Evolutionary conservation across 352 stramenopile species (phyloP).

Genomic region (Phytopythium vexans): DNA sequence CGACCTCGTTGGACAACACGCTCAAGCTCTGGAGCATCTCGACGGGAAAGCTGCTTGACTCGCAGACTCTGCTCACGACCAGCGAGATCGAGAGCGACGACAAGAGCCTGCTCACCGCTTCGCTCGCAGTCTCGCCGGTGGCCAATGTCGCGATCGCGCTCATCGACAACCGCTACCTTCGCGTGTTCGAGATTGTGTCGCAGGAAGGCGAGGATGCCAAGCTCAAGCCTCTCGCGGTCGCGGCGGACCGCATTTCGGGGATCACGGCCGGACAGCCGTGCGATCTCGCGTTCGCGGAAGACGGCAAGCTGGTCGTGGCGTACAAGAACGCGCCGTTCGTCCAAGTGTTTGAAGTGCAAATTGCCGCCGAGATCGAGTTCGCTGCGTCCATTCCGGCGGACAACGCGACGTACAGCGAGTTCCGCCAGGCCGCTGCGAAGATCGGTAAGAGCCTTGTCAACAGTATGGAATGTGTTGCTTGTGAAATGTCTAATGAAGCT

Average conservation of each 20-base stretch:
- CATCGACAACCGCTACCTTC: constrained; percentile 40
- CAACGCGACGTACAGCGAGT: constrained; percentile 27
- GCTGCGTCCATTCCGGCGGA: constrained; percentile 5
- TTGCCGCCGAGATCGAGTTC: constrained; percentile 12
- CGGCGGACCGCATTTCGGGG: constrained; percentile 23
- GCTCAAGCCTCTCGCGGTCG: constrained; percentile 23
- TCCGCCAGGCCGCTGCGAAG: constrained; percentile 39
- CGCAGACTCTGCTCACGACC: constrained; percentile 38
- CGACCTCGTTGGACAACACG: constrained; percentile 79
- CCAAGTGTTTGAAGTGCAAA: constrained; percentile 43
- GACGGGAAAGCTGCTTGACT: constrained; percentile 49
- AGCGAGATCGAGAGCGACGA: constrained; percentile 18
- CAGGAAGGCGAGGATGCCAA: constrained; percentile 10
- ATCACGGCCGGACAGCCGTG: constrained; percentile 43
- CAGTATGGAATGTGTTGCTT: constrained; percentile 1
- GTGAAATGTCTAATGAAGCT: constrained; percentile 2
- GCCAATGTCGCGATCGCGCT: constrained; percentile 60
- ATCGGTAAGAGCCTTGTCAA: constrained; percentile 38
- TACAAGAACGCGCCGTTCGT: constrained; percentile 67
- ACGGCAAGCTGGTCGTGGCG: constrained; percentile 44
- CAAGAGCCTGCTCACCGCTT: constrained; percentile 54
- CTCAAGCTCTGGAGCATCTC: constrained; percentile 73
- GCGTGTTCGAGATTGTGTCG: constrained; percentile 55
- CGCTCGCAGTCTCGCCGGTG: constrained; percentile 47
- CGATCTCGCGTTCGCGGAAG: constrained; percentile 43